Base-by-base conservation (phyloP, 306 rosid genomes). In the Oxytropis ochrocephala region DNA sequence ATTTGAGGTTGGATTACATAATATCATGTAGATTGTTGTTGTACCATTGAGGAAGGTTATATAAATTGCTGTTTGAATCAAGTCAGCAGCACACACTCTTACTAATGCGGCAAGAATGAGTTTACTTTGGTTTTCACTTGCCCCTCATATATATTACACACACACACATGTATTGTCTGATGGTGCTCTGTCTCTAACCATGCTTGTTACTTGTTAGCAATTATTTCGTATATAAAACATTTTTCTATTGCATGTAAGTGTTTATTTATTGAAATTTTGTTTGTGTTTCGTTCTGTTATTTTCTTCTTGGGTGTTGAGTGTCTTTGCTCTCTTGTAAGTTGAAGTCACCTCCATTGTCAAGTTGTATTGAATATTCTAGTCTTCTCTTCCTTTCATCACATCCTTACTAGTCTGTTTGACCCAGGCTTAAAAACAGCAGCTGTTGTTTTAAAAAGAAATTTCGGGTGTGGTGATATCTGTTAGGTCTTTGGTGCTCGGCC, bases 1-100 rank as follows among this genome's bases (percentile, higher is more conserved):
- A 4, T 67, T 68, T 50, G 54, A 64, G 71, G 65, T 52, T n/a
- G 71, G 27, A 56, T 69, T 57, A 29, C 69, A 64, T 73, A 42
- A 16, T 29, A 18, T 38, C 18, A 48, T 59, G 52, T 70, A 70
- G 33, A 75, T 53, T 78, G 62, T 72, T 6, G 32, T 43, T 65
- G 61, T 77, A 14, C 14, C 21, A 8, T 49, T 69, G 64, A 58
- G 76, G 73, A 76, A 61, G 79, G 73, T 24, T 43, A 29, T 54
- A 51, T 65, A 29, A 30, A 52, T 52, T 27, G 44, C 29, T 69
- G 57, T 24, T 64, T 72, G 42, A 6, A 38, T 38, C 32, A 9
- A 19, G 59, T 57, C 70, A 29, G 58, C 39, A n/a, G n/a, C 27
- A 19, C 54, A 14, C 17, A 5, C 33, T 50, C n/a, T 33, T 8